Conservation (phyloP, 805 yeast genomes). For the Saccharomyces kudriavzevii region DNA sequence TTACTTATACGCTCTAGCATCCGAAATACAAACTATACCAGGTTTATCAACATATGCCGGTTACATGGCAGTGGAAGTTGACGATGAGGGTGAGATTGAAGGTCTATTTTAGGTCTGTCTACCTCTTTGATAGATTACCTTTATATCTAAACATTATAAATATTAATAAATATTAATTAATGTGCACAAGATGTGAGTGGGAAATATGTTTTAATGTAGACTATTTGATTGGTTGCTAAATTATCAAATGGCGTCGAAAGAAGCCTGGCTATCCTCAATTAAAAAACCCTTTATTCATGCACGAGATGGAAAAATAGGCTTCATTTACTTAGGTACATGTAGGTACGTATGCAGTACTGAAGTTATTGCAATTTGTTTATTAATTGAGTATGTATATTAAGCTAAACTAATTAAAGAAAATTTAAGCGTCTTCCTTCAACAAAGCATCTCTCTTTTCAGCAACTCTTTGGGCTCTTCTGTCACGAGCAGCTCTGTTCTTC, state of each 20-base stretch:
- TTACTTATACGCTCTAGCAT: conserved; percentile 90
- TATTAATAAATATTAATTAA: too few species aligned
- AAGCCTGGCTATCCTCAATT: neutral
- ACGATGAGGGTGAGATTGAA: conserved; percentile 82
- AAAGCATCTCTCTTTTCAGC: conserved; percentile 97
- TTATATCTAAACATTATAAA: neutral
- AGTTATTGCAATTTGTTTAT: neutral
- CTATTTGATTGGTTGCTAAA: neutral
- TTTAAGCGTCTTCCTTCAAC: conserved; percentile 57
- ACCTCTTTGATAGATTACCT: neutral
- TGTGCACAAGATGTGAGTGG: neutral
- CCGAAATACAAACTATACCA: conserved; percentile 94
- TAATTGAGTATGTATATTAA: neutral
- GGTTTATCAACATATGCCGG: conserved; percentile 96
- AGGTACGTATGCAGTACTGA: neutral
- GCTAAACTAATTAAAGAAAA: conserved; percentile 1
- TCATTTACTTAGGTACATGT: neutral
- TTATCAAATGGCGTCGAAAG: neutral
- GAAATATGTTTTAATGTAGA: too few species aligned
- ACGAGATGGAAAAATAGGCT: neutral
- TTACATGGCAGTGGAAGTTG: conserved; percentile 92
- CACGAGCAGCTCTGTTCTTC: conserved; percentile 98
- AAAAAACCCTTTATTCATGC: neutral
- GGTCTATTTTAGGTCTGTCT: conserved; percentile 60
- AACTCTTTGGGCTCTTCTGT: conserved; percentile 94